Evolutionary conservation across 208 protist genomes (phyloP).

Genomic region (Acanthamoeba comandoni): DNA sequence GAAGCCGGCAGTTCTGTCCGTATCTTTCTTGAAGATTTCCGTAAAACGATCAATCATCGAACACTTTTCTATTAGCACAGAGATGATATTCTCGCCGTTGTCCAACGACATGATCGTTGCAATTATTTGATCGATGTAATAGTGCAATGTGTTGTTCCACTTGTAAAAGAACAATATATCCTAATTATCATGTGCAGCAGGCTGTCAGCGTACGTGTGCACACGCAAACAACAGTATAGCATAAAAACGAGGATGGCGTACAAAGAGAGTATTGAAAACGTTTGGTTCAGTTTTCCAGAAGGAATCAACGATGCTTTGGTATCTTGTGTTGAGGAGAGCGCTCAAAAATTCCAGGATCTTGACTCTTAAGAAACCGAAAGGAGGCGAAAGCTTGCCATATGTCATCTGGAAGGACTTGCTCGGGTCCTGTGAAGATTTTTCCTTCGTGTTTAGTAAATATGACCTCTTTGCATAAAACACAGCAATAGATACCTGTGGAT

Average conservation of each 20-base stretch:
- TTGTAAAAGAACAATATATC: constrained; percentile 52
- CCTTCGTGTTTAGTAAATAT: too few relatives aligned
- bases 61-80: constrained; percentile 50
- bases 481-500: not conserved
- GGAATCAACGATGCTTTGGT: constrained; percentile 31
- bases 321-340: constrained; percentile 40
- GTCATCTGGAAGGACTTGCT: constrained; percentile 20
- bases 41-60: constrained; percentile 18
- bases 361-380: constrained; percentile 38
- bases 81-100: constrained; percentile 60
- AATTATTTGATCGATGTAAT: constrained; percentile 58
- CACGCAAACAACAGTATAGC: constrained; percentile 14
- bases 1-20: constrained; percentile 46
- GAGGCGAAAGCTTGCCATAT: constrained; percentile 19
- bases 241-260: not conserved
- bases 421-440: not conserved
- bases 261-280: constrained; percentile 41
- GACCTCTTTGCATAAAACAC: too few relatives aligned
- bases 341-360: constrained; percentile 61
- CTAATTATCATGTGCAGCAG: not conserved
- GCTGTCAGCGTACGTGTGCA: not conserved
- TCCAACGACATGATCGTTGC: constrained; percentile 57
- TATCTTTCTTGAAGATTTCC: constrained; percentile 34
- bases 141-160: constrained; percentile 71
- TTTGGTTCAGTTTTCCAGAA: constrained; percentile 64